Base-by-base conservation (phyloP, 441 rosid species). In the Cnidoscolus chayamansa region DNA sequence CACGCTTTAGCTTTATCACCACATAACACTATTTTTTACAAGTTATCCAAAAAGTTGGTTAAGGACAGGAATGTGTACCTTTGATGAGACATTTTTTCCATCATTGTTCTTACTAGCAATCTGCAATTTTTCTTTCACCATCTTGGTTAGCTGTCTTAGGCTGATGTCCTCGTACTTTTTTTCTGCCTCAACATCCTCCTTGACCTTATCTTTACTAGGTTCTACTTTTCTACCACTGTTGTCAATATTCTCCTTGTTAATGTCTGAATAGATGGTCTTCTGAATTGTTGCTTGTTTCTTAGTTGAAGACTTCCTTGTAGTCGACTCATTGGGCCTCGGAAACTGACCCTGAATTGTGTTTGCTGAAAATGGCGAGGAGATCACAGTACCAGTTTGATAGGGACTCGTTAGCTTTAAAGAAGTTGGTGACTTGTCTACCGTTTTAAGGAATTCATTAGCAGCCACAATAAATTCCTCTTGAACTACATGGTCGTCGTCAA, bases 131-230 rank as follows among this genome's bases (percentile, higher is more conserved):
- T 84, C 76, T 68, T 76, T 76, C 54, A 81, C 19, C 80, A 67
- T 76, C 83, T 81, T 84, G 13, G n/a, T 80, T 60, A 88, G 68
- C 77, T 69, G 25, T 74, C 90, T 84, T 25, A 83, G 63, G 72
- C 94, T 89, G 71, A 63, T 47, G 0, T 63, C 74, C 1, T 70
- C 43, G 30, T 76, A 67, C 15, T 50, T 48, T 63, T 72, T 68
- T 65, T 74, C 74, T 9, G 69, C 81, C 40, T n/a, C 45, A 40
- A 6, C 17, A 15, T 1, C n/a, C 10, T 53, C 68, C 11, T 70
- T 80, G 45, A 7, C 60, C 17, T 76, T 69, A 7, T 68, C 77
- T 50, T 71, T 57, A 0, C 53, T 60, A 4, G 73, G 58, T 63
- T 82, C 84, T 55, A 53, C 64, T 56, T 75, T 59, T 60, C 48